Evolutionary conservation across 495 filamentous ascomycete genomes (phyloP), one percentile per base, ranked within the genome.

Genomic region (Penicillium cataractarum): DNA sequence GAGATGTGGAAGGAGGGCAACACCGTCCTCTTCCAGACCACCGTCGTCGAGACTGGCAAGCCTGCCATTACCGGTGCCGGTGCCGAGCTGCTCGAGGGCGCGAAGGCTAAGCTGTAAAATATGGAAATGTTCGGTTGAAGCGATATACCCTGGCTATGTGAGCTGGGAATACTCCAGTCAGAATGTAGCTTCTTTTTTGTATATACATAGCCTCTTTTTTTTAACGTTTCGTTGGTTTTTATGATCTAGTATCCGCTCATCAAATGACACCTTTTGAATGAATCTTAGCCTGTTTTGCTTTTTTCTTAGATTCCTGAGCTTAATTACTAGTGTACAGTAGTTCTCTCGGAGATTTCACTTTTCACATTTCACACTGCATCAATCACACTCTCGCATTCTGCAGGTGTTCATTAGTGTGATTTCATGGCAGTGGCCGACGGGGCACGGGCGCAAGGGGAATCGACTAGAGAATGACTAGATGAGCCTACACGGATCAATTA

Each of bases 1-100:
- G 95, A 98, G 86, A 96, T 97, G 92, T 99, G 95, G 95, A 97
- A 92, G 84, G 92, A 94, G 72, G 90, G 87, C n/a, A 85, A 84
- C 63, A 89, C 85, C 70, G 88, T 99, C 27, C 76, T 97, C 51
- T 99, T 99, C 83, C 93, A 98, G 85, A 87, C 88, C 21, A 94
- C 86, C 71, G 95, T 99, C 44, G 91, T 93, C 71, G 95, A 99
- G 84, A 99, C 95, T 54, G 96, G 95, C 49, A 98, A 97, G 83
- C 78, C 93, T 65, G 91, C 90, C 63, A 97, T 99, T 77, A 84
- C 86, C 10, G 92, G 89, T 13, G 96, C 90, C 21, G 94, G 92
- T 19, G 93, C 88, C 3, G 94, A 98, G 83, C 82, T 99, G 72
- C 63, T 92, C 40, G 83, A 80, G 42, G 78, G 77, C 46, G 78